Conservation (phyloP, 345 rosid species). For the Dipteronia dyeriana region DNA sequence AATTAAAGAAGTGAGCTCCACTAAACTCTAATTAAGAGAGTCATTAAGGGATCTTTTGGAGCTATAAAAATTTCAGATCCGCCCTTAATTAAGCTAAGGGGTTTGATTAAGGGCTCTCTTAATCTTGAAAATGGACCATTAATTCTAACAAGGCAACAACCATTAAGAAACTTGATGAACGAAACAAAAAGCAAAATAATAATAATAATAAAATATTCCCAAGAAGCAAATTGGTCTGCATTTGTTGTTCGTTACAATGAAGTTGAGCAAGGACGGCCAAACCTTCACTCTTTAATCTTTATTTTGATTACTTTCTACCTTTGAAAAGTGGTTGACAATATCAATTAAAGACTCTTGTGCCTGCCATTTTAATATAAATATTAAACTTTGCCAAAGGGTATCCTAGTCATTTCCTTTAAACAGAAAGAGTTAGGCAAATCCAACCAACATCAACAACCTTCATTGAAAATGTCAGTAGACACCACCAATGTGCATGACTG, state of each 20-base stretch:
- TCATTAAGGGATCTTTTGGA: no score
- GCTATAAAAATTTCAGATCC: no score
- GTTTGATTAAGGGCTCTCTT: no score
- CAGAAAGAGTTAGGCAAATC: slow-evolving; percentile 11
- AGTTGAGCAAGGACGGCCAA: slow-evolving; percentile 14
- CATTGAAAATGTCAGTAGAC: slow-evolving; percentile 32
- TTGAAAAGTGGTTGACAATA: no score
- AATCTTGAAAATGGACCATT: no score
- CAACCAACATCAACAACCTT: slow-evolving; percentile 29
- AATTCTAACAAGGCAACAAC: neutral
- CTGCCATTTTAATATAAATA: neutral
- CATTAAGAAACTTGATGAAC: no score
- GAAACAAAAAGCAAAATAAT: no score
- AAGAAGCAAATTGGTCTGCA: neutral
- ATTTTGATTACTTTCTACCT: neutral
- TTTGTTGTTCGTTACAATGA: neutral
- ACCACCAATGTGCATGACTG: slow-evolving; percentile 1
- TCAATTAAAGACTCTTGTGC: neutral
- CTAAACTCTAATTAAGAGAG: no score
- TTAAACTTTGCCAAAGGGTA: slow-evolving; percentile 4
- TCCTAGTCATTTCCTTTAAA: slow-evolving; percentile 6
- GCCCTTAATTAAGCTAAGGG: no score
- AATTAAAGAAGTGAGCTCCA: no score
- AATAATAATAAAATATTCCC: neutral
- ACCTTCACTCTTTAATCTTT: neutral